phyloP scores from a whole-genome alignment of 2,329 filamentous ascomycete species.

The Xylariaceae sp. region DNA sequence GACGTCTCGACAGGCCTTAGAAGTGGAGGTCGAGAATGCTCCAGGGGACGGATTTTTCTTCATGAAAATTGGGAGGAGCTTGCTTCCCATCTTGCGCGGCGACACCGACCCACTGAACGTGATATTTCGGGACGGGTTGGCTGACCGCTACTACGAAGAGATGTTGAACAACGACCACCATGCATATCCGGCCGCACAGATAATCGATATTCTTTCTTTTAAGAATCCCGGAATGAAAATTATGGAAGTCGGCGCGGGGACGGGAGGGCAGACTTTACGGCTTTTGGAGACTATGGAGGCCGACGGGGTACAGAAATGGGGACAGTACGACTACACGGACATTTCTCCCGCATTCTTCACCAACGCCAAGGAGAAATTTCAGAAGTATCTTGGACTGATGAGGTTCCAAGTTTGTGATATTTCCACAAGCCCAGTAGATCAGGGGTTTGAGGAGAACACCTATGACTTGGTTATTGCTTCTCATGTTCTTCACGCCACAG shows the following conservation, averaged over 20 bases:
- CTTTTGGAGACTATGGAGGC: conserved; percentile 4
- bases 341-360: conserved; percentile 7
- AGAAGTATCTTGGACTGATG: background rate
- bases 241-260: too few species aligned
- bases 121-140: background rate
- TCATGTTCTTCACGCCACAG: conserved; percentile 8
- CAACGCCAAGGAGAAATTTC: conserved; percentile 1
- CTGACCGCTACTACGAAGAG: conserved; percentile 3
- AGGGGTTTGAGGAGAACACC: background rate
- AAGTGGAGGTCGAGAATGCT: background rate
- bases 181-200: background rate
- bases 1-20: too few species aligned
- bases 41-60: background rate
- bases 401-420: conserved; percentile 4
- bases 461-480: conserved; percentile 11
- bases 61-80: background rate
- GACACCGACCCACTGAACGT: conserved; percentile 4
- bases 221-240: conserved; percentile 7
- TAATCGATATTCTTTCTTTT: conserved; percentile 4
- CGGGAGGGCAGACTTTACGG: conserved; percentile 1
- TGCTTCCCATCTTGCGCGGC: background rate
- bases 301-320: too few species aligned
- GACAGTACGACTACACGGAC: conserved; percentile 10
- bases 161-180: background rate
- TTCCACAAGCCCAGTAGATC: background rate